Evolutionary conservation across 805 yeast species (phyloP).

Genomic region (Candida sakaeoensis): DNA sequence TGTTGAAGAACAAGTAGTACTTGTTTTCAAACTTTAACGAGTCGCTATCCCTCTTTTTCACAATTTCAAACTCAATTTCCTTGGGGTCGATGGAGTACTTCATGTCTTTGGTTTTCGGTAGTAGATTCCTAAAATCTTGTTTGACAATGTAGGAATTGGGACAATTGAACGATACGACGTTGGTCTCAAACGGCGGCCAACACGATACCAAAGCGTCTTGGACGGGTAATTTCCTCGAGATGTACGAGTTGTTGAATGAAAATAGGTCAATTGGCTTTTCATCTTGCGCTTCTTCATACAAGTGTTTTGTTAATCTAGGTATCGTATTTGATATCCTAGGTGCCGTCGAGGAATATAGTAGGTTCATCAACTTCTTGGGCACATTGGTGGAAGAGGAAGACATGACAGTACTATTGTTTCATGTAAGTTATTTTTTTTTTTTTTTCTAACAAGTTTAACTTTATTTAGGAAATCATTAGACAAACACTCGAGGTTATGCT

Average conservation of each 20-base stretch:
- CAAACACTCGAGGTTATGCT: too few relatives aligned
- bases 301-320: constrained; percentile 23
- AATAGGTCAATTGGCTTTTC: background rate
- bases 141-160: constrained; percentile 33
- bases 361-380: constrained; percentile 24
- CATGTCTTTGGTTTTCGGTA: constrained; percentile 33
- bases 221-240: background rate
- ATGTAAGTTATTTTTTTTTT: too few relatives aligned
- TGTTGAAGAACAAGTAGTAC: constrained; percentile 52
- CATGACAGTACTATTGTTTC: background rate
- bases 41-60: constrained; percentile 47
- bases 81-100: constrained; percentile 12
- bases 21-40: constrained; percentile 43
- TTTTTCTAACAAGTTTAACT: too few relatives aligned
- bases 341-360: constrained; percentile 28
- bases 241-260: background rate
- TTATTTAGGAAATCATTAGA: too few relatives aligned
- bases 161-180: constrained; percentile 36
- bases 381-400: background rate
- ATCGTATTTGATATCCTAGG: constrained; percentile 23
- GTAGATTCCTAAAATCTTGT: constrained; percentile 38
- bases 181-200: constrained; percentile 15
- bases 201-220: constrained; percentile 4
- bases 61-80: constrained; percentile 34
- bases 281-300: constrained; percentile 19